phyloP scores from a whole-genome alignment of 139 green algal genomes.

The Chlorella sp. region DNA sequence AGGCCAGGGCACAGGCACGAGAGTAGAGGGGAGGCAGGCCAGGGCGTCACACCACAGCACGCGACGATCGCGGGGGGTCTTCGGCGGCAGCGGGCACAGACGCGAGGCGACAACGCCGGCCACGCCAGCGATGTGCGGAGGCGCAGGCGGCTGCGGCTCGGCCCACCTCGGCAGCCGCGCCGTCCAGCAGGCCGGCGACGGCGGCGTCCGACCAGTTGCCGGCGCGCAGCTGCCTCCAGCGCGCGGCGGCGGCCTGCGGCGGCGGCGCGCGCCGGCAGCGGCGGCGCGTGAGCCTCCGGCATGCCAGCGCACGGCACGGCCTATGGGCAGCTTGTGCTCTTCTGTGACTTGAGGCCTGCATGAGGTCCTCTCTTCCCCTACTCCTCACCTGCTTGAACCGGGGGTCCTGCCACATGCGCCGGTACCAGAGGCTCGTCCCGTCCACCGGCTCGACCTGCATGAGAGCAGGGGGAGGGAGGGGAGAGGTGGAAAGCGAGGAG shows the following conservation, averaged over 20 bases:
- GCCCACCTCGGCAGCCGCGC: background rate
- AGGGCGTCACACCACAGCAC: too few species aligned
- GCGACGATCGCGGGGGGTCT: too few species aligned
- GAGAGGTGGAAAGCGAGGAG: background rate
- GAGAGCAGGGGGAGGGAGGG: background rate
- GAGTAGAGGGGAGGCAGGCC: background rate
- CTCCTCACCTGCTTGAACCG: too few species aligned
- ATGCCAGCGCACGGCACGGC: too few species aligned
- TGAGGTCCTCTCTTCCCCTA: too few species aligned
- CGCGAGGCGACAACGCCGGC: background rate
- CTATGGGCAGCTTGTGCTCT: too few species aligned
- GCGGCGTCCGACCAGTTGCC: constrained; percentile 25
- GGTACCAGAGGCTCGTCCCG: constrained; percentile 15
- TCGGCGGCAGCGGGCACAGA: too few species aligned
- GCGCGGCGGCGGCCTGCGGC: constrained; percentile 3
- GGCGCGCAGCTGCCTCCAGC: constrained; percentile 29
- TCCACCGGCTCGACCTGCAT: constrained; percentile 20
- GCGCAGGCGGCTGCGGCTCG: background rate
- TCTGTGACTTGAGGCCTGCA: too few species aligned
- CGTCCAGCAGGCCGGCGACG: background rate
- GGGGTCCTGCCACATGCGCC: constrained; percentile 37
- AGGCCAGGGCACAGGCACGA: too few species aligned
- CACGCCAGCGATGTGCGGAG: background rate
- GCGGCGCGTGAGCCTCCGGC: background rate
- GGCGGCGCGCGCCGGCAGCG: too few species aligned